phyloP scores from a whole-genome alignment of 768 basidiomycete genomes.

The Gelatoporia subvermispora region DNA sequence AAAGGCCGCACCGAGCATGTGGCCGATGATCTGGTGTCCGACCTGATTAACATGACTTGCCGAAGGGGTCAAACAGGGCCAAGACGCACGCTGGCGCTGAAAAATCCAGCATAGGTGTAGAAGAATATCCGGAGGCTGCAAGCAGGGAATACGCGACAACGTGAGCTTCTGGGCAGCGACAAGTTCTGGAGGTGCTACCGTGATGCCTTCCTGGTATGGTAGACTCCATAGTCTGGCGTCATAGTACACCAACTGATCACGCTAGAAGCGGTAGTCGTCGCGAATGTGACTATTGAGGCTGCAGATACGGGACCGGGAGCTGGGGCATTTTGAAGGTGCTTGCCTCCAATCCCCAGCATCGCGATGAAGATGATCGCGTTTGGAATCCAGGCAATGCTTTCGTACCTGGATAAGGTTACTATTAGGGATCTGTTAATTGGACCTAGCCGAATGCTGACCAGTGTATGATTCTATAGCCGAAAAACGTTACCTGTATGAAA shows the following conservation, averaged over 20 bases:
- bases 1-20: slow-evolving; percentile 43
- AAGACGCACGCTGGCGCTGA: slow-evolving; percentile 35
- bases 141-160: not conserved
- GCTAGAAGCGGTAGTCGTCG: slow-evolving; percentile 39
- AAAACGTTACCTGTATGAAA: slow-evolving; percentile 27
- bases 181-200: slow-evolving; percentile 15
- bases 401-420: slow-evolving; percentile 26
- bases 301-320: slow-evolving; percentile 26
- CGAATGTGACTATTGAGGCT: slow-evolving; percentile 36
- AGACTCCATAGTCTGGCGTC: slow-evolving; percentile 46
- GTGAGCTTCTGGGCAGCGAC: not conserved
- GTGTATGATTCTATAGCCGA: slow-evolving; percentile 30
- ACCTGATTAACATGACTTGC: not conserved
- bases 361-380: slow-evolving; percentile 34
- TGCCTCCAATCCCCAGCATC: slow-evolving; percentile 32
- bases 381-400: slow-evolving; percentile 36
- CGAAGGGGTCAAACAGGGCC: not conserved
- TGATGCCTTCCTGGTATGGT: slow-evolving; percentile 31
- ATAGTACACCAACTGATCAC: slow-evolving; percentile 40
- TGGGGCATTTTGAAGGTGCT: slow-evolving; percentile 25
- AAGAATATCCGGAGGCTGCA: slow-evolving; percentile 34
- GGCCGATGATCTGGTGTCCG: slow-evolving; percentile 29
- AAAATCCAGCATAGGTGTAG: slow-evolving; percentile 43
- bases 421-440: too few species aligned
- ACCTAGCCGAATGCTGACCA: slow-evolving; percentile 11